Evolutionary conservation across 352 stramenopile genomes (phyloP).

Genomic region (Chrysophaeum taylorii): DNA sequence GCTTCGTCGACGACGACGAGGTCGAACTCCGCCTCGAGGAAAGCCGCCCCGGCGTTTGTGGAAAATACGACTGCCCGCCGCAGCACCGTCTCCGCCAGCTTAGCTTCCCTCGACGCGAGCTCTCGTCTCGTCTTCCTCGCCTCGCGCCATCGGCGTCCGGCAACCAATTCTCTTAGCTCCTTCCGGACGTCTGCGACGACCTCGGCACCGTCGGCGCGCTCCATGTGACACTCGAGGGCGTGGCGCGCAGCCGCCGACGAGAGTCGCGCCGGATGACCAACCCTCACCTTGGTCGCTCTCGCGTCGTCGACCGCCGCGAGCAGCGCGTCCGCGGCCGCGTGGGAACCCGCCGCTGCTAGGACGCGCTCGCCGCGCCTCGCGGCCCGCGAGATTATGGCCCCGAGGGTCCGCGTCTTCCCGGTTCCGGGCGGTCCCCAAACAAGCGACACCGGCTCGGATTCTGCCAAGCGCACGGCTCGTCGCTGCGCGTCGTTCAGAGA

Average conservation of each 20-base stretch:
- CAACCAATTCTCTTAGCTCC: conserved; percentile 55
- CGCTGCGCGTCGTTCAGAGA: conserved; percentile 60
- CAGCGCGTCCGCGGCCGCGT: conserved; percentile 97
- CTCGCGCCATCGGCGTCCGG: conserved; percentile 48
- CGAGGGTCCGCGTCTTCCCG: conserved; percentile 91
- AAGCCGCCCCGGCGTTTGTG: conserved; percentile 84
- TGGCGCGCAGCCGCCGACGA: conserved; percentile 73
- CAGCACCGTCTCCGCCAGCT: conserved; percentile 78
- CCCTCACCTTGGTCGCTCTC: conserved; percentile 34
- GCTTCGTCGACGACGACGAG: conserved; percentile 92
- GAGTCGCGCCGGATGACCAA: conserved; percentile 89
- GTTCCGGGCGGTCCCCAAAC: conserved; percentile 61
- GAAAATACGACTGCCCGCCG: conserved; percentile 83
- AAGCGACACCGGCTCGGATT: neutral
- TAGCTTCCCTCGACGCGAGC: conserved; percentile 76
- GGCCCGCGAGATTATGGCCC: conserved; percentile 87
- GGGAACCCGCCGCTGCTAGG: conserved; percentile 90
- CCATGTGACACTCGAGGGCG: conserved; percentile 83
- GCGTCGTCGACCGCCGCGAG: conserved; percentile 38
- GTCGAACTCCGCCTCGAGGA: conserved; percentile 66
- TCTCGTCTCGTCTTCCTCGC: conserved; percentile 85
- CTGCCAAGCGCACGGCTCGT: conserved; percentile 39
- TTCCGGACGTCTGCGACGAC: conserved; percentile 86
- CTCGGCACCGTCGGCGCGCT: conserved; percentile 76
- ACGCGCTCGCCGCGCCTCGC: conserved; percentile 73